phyloP scores from a whole-genome alignment of 1,284 basidiomycete species.

The Polyporus tsugae region DNA sequence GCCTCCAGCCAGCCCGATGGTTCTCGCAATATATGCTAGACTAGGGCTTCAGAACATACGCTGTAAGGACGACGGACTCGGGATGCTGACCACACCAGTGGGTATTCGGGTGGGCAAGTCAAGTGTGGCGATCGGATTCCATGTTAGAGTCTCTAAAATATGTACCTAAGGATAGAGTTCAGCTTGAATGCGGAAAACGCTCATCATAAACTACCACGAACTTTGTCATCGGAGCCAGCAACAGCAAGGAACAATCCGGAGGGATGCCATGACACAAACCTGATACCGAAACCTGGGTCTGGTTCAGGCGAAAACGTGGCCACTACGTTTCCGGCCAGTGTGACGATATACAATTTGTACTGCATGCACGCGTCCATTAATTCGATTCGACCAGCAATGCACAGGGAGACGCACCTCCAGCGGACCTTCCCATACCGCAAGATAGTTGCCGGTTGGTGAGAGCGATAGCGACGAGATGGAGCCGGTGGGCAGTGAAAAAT shows the following conservation, averaged over 20 bases:
- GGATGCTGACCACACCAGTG: conserved; percentile 58
- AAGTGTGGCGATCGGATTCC: conserved; percentile 75
- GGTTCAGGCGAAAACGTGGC: conserved; percentile 73
- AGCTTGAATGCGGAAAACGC: background rate
- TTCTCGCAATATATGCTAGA: conserved; percentile 74
- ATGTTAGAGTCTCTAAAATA: conserved; percentile 80
- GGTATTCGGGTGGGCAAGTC: conserved; percentile 66
- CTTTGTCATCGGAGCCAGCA: conserved; percentile 88
- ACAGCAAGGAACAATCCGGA: conserved; percentile 80
- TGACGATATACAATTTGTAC: conserved; percentile 85
- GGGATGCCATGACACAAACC: conserved; percentile 83
- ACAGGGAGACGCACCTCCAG: conserved; percentile 65
- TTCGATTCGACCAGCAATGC: conserved; percentile 5
- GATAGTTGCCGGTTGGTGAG: conserved; percentile 82
- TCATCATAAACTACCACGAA: conserved; percentile 38
- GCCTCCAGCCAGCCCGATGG: conserved; percentile 82
- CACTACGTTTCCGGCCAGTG: conserved; percentile 75
- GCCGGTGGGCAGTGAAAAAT: conserved; percentile 82
- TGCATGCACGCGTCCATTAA: conserved; percentile 43
- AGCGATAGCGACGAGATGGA: conserved; percentile 80
- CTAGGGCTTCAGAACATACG: background rate
- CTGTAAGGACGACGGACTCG: background rate
- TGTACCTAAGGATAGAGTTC: conserved; percentile 60
- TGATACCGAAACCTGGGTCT: conserved; percentile 84
- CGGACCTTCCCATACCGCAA: conserved; percentile 86